These are phyloP conservation scores for Camellia oleifera DNA, from an alignment of 179 eudicot genomes.

Conservation along the genomic window DNA sequence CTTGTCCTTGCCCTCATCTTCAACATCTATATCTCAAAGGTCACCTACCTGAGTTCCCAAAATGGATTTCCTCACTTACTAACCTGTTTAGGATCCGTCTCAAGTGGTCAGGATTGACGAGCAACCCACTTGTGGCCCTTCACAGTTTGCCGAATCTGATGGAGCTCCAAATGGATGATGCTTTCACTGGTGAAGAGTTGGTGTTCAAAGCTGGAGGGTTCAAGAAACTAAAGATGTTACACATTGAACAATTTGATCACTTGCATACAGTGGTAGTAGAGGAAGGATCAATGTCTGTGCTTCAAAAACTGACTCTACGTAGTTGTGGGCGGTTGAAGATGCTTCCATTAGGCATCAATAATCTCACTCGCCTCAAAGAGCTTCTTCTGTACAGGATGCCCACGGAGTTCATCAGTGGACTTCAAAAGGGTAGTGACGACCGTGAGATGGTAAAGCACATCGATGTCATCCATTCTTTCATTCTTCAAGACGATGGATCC, in stretches of 20 bases:
- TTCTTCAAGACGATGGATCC: neutral
- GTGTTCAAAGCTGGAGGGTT: conserved; percentile 11
- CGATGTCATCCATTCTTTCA: neutral
- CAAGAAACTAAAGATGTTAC: conserved; percentile 15
- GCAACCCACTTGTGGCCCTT: conserved; percentile 3
- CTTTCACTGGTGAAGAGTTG: neutral
- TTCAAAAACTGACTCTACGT: neutral
- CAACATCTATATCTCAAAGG: conserved; percentile 13
- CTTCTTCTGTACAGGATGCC: conserved; percentile 11
- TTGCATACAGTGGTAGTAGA: conserved; percentile 5
- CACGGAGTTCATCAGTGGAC: neutral
- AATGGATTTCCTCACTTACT: conserved; percentile 12
- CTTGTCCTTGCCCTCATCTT: conserved; percentile 16
- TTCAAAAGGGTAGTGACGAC: neutral
- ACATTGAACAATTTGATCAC: conserved; percentile 8
- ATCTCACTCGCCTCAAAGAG: conserved; percentile 12
- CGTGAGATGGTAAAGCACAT: neutral
- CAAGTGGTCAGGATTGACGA: conserved; percentile 6
- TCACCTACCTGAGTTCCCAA: neutral
- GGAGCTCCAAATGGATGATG: conserved; percentile 15
- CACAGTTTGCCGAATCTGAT: conserved; percentile 8
- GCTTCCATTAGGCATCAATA: conserved; percentile 18
- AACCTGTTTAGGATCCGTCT: conserved; percentile 2
- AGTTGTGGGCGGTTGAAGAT: neutral
- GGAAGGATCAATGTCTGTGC: conserved; percentile 1